phyloP scores from a whole-genome alignment of 129 eudicot genomes.

The Pulicaria dysenterica region DNA sequence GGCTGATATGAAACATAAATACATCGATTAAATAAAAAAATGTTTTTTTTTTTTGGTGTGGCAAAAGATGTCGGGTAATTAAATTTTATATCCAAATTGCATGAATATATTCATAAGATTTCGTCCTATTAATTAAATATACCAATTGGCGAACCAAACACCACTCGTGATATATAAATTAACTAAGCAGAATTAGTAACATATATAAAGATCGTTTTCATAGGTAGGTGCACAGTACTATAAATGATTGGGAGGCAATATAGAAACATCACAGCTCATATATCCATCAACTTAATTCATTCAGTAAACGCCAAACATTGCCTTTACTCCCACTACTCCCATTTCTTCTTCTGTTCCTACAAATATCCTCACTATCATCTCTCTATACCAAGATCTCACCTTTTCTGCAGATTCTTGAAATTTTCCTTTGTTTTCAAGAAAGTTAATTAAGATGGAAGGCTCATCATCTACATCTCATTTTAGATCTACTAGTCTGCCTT shows the following conservation, averaged over 20 bases:
- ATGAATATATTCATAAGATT: not conserved
- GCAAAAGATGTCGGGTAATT: conserved; percentile 3
- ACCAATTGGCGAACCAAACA: not conserved
- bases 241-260: conserved; percentile 10
- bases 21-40: too few species aligned
- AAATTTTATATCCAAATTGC: not conserved
- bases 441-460: conserved; percentile 12
- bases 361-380: conserved; percentile 14
- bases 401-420: conserved; percentile 5
- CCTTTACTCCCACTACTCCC: not conserved
- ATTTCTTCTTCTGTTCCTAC: conserved; percentile 24
- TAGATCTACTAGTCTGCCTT: conserved; percentile 45
- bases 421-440: conserved; percentile 13
- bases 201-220: not conserved
- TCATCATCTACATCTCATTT: conserved; percentile 30
- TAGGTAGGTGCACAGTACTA: conserved; percentile 5
- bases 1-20: too few species aligned
- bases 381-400: conserved; percentile 24
- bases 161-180: conserved; percentile 16
- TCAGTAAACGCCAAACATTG: conserved; percentile 18
- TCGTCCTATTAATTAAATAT: not conserved
- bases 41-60: not conserved
- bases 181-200: not conserved
- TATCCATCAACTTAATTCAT: conserved; percentile 7
- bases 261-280: conserved; percentile 28